Evolutionary conservation across 495 filamentous ascomycete genomes (phyloP), one percentile per base, ranked within the genome.

Genomic region (Amniculicola lignicola): DNA sequence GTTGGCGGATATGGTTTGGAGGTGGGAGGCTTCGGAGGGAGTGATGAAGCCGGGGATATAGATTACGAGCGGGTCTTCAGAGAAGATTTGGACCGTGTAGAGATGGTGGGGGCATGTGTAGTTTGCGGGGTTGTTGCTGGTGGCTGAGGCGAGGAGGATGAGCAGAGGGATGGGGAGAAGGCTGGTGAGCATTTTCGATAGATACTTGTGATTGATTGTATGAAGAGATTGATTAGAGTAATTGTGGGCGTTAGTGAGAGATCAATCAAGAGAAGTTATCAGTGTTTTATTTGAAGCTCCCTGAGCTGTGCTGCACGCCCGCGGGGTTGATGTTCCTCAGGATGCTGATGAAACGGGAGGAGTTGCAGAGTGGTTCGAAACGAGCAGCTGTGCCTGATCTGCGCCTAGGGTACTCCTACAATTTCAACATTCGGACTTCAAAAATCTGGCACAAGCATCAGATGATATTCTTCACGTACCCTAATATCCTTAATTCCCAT

Each of bases 51-150:
- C 63, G 31, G 67, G 69, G 58, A 82, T 74, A 65, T 82, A 82
- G 49, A 83, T 75, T 3, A 83, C 72, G 3, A 82, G 67, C 0
- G 80, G 80, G 6, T 70, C 73, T 55, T 76, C 73, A 21, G 77
- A 79, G 47, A 82, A 72, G 49, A 82, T 63, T 50, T 76, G 72
- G 10, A 74, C 70, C 28, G 74, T 70, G 65, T 80, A 81, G 28
- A 43, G 40, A 39, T 69, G 69, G 16, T 47, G 38, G 1, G 64
- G 52, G 49, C 69, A 71, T 6, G 50, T 54, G 41, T 54, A 48
- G 37, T 58, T 53, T 51, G 39, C 4, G 2, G 38, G 36, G 39
- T 38, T 15, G 7, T 46, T 1, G 39, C 39, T 15, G 7, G 55
- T 1, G 31, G 36, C 33, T n/a, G 48, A 15, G 4, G 10, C 29